Base-by-base conservation (phyloP, 192 early-diverging fungal genomes). In the Coemansia sp. region DNA sequence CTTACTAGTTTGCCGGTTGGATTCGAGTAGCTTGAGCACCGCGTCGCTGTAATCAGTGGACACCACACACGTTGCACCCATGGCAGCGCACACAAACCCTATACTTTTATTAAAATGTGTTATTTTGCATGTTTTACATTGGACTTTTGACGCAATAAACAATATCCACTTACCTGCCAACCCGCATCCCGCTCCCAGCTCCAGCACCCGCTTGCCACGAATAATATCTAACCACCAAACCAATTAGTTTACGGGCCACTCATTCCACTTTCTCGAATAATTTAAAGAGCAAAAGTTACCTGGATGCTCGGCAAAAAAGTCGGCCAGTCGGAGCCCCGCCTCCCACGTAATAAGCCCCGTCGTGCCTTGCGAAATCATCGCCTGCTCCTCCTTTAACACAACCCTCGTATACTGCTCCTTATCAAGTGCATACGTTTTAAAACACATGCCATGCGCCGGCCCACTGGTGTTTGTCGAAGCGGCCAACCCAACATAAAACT, bases 311-410 rank as follows among this genome's bases (percentile, higher is more conserved):
- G 67, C 27, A 55, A 89, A 71, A 50, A 82, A 86, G 49, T 87
- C 82, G 3, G 82, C 61, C 41, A 89, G 65, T 5, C 76, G 68
- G 45, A 88, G 55, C 14, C 85, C 81, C 2, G 87, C 87, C 39
- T 85, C 87, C 88, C 88, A 90, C 9, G 85, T 86, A 49, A 82
- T 70, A 26, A 90, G 50, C 0, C 88, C 87, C 4, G 88, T 87
- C 2, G 88, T 85, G 1, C 88, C 88, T 27, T 83, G 69, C 5
- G 85, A 84, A 27, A 87, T 84, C 55, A 71, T 72, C 23, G 77
- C 61, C 67, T 72, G 64, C 21, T 78, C 74, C 62, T 90, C 88
- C 6, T 62, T 61, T 22, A 90, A 59, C 26, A 86, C 85, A 37
- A 79, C 59, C 17, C 71, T 48, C 29, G 64, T 67, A 12, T 75